Percentiles rank a stretch among this genome's conserved stretches.
Evolutionary conservation across 352 stramenopile genomes (phyloP).

Genomic region (Thraustochytrium sp.): DNA sequence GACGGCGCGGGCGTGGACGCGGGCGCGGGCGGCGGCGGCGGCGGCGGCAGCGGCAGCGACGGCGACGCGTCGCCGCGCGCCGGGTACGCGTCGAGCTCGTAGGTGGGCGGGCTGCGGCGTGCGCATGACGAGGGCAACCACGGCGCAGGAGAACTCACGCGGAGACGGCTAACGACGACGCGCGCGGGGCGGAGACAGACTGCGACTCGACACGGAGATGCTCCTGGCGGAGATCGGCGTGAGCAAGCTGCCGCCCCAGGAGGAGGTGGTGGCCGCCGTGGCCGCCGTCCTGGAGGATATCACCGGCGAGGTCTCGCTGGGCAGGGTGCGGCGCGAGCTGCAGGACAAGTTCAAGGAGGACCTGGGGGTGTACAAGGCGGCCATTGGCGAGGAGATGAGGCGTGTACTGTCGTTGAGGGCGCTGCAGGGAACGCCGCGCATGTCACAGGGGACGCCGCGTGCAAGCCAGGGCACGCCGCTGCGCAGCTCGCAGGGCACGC

Average conservation of each 20-base stretch:
- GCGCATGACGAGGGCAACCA: too few species aligned
- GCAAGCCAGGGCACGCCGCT: neutral
- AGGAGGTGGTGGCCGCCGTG: neutral
- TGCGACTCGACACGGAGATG: too few species aligned
- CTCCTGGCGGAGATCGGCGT: too few species aligned
- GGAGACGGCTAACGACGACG: too few species aligned
- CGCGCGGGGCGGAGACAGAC: too few species aligned
- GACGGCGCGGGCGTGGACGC: too few species aligned
- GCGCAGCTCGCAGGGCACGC: neutral
- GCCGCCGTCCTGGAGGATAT: neutral
- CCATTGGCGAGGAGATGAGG: neutral
- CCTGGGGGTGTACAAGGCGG: neutral
- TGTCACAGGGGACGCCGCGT: neutral
- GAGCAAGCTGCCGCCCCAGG: neutral
- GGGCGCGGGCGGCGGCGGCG: too few species aligned
- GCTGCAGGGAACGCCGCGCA: neutral
- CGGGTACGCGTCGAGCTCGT: too few species aligned
- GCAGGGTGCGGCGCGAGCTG: neutral
- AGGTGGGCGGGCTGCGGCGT: too few species aligned
- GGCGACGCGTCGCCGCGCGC: too few species aligned
- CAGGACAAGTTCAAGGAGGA: neutral
- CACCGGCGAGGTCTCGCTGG: neutral
- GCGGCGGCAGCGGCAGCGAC: too few species aligned
- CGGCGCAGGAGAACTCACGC: too few species aligned
- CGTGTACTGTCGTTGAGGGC: neutral